Percentiles rank a stretch among this genome's conserved stretches.
Evolutionary conservation across 2,329 filamentous ascomycete genomes (phyloP).

Genomic region (Cladophialophora exuberans): DNA sequence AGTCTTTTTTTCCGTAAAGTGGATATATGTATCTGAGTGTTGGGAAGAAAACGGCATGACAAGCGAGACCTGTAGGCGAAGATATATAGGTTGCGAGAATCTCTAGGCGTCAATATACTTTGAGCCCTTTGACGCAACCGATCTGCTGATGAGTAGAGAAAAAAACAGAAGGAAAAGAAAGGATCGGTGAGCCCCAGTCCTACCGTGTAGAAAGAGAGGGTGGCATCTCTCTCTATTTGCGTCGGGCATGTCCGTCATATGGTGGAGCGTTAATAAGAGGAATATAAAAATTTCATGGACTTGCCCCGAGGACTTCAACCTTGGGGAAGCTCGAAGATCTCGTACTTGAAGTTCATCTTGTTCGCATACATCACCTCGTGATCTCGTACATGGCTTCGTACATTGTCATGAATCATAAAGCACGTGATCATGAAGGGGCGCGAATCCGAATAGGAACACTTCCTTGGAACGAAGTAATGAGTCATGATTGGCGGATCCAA

Average conservation of each 20-base stretch:
- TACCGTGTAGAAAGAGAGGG: neutral
- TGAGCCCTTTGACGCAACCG: neutral
- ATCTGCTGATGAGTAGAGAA: slow-evolving; percentile 11
- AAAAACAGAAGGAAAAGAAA: neutral
- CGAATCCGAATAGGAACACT: no score
- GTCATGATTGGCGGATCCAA: no score
- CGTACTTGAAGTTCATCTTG: no score
- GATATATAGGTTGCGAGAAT: neutral
- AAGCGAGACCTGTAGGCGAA: neutral
- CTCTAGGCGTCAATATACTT: neutral
- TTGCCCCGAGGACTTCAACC: no score
- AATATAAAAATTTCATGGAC: no score
- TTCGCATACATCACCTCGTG: no score
- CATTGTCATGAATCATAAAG: no score
- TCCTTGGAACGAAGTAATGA: no score
- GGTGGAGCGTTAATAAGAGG: neutral
- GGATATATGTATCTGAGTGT: no score
- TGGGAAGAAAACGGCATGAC: neutral
- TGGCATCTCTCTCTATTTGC: neutral
- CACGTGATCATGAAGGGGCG: no score
- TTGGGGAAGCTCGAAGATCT: no score
- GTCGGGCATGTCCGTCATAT: neutral
- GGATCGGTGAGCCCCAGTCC: neutral
- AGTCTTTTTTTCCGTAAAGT: no score
- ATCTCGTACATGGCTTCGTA: slow-evolving; percentile 2